A percentile compares a stretch with the other conserved stretches of the same genome.
Evolutionary conservation across 176 grass and related monocot genomes (phyloP).

Genomic region (Oryza nivara): DNA sequence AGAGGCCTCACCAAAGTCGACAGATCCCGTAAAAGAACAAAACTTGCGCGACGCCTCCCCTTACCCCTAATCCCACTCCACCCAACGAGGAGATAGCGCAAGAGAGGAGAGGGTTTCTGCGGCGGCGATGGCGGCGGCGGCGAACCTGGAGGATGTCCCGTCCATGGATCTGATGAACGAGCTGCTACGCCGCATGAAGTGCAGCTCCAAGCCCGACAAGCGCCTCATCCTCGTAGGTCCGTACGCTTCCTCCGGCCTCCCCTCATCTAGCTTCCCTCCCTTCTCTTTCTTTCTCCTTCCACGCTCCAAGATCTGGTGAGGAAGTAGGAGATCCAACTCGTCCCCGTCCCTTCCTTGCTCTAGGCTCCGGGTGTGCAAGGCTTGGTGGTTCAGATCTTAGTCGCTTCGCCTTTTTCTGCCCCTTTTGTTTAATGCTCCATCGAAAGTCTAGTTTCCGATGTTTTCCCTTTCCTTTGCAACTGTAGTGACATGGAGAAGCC

Average conservation of each 20-base stretch:
- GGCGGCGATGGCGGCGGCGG: neutral
- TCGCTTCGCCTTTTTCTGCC: neutral
- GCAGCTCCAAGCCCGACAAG: slow-evolving; percentile 92
- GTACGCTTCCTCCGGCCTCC: neutral
- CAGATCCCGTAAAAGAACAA: no score
- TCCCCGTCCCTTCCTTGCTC: neutral
- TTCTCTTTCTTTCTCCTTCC: neutral
- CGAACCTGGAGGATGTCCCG: slow-evolving; percentile 81
- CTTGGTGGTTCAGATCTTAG: neutral
- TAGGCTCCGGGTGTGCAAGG: neutral
- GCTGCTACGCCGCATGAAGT: slow-evolving; percentile 89
- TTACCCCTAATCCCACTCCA: no score
- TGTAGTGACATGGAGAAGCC: neutral
- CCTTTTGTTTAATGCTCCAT: neutral
- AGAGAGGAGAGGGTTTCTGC: neutral
- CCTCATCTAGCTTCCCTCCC: neutral
- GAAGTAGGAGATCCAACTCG: neutral
- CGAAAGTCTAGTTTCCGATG: neutral
- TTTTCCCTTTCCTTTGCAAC: neutral
- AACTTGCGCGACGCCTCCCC: no score
- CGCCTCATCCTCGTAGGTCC: slow-evolving; percentile 54
- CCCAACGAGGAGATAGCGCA: no score
- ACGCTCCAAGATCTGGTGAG: slow-evolving; percentile 25
- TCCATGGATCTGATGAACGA: slow-evolving; percentile 96
- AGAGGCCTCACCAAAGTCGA: no score